Evolutionary conservation across 2,329 filamentous ascomycete species (phyloP), one percentile per base, ranked within the genome.

Genomic region (Oidium heveae): DNA sequence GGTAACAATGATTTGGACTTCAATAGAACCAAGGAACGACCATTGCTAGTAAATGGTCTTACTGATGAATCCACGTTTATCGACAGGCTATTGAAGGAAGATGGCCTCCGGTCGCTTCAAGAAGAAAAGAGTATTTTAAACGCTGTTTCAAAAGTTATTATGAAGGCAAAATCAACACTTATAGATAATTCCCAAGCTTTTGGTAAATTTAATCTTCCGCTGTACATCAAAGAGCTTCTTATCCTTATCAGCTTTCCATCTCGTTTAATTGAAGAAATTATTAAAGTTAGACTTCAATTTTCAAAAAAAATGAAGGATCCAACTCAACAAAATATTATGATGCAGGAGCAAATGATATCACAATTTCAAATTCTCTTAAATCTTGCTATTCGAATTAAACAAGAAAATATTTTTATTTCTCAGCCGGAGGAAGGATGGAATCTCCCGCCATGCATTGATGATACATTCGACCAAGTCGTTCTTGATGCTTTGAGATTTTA

Each of bases 201-300:
- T 65, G 79, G 82, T 43, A 84, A 88, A 63, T 81, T 89, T 4
- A 89, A 98, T 68, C 72, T 98, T 16, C 91, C 91, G 7, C 88
- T 88, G 0, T 96, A 95, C 65, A 93, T 98, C 56, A 91, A 98
- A 65, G 91, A 98, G 67, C 74, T 98, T 47, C 77, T 96, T 50
- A 95, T 86, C 0, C 73, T 98, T 46, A 94, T 98, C 72, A 96
- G 94, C 68, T 98, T 98, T 63, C 91, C 91, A 0, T 94, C 88
- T 1, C 82, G 91, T 9, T 75, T 98, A 37, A 91, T 98, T 43
- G 87, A 96, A 67, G 91, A 96, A 65, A 93, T 98, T 63, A 95
- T 95, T 65, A 84, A 84, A 54, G 84, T 94, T 61, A 83, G 91
- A 56, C 74, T 96, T 32, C 85, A 82, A 10, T 96, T 95, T 66